These are phyloP conservation scores for Phytopythium cucurbitacearum DNA, from an alignment of 352 stramenopile species.

Conservation along the genomic window DNA sequence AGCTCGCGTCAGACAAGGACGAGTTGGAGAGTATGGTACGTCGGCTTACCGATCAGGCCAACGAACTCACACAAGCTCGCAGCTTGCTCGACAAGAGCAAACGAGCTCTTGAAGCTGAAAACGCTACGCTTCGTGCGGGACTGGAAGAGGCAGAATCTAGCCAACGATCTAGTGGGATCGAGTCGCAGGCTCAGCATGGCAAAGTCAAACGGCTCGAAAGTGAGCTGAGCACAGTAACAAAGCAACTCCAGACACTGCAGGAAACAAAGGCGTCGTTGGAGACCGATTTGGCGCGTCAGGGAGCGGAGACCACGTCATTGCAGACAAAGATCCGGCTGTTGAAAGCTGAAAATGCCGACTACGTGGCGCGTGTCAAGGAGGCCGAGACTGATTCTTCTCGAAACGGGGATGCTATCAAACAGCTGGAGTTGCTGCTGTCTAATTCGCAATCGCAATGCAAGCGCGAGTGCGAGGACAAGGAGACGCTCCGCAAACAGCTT, in stretches of 20 bases:
- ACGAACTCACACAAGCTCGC: slow-evolving; percentile 13
- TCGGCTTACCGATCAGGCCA: slow-evolving; percentile 22
- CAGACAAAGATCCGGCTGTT: slow-evolving; percentile 23
- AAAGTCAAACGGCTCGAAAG: slow-evolving; percentile 29
- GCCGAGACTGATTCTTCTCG: slow-evolving; percentile 20
- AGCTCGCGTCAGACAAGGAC: slow-evolving; percentile 29
- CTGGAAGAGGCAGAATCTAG: slow-evolving; percentile 17
- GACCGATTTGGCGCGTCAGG: slow-evolving; percentile 15
- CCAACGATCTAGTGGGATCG: slow-evolving; percentile 10
- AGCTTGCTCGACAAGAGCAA: slow-evolving; percentile 19
- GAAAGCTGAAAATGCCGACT: slow-evolving; percentile 24
- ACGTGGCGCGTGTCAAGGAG: slow-evolving; percentile 12
- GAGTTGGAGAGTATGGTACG: slow-evolving; percentile 13
- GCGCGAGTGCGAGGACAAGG: slow-evolving; percentile 13
- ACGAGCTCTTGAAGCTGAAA: slow-evolving; percentile 17
- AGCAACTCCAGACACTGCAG: slow-evolving; percentile 16
- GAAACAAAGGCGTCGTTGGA: slow-evolving; percentile 23
- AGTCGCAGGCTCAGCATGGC: slow-evolving; percentile 24
- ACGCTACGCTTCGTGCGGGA: slow-evolving; percentile 15
- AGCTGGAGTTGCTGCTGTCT: slow-evolving; percentile 14
- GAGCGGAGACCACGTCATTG: slow-evolving; percentile 14
- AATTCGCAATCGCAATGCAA: slow-evolving; percentile 9
- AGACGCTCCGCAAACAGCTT: slow-evolving; percentile 10
- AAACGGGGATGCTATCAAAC: slow-evolving; percentile 6
- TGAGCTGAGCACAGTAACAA: slow-evolving; percentile 16